These are phyloP conservation scores for Collybia mongolica DNA, from an alignment of 768 basidiomycete genomes.

Conservation along the genomic window DNA sequence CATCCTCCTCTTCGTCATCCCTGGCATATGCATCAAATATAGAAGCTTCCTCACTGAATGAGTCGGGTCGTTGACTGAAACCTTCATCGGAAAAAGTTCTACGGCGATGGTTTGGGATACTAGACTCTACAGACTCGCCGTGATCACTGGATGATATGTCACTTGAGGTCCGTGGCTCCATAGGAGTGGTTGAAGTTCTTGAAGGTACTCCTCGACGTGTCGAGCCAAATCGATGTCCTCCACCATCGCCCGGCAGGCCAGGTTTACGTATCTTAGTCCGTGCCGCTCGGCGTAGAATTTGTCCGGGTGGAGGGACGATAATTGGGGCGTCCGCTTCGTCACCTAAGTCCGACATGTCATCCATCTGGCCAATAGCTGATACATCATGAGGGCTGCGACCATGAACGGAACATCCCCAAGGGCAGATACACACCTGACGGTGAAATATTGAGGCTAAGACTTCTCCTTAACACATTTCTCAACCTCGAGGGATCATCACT, in stretches of 20 bases:
- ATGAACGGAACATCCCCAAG: slow-evolving; percentile 6
- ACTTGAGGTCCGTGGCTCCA: slow-evolving; percentile 61
- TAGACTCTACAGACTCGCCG: slow-evolving; percentile 46
- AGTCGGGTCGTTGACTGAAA: slow-evolving; percentile 53
- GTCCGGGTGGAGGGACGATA: slow-evolving; percentile 84
- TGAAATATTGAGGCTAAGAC: slow-evolving; percentile 83
- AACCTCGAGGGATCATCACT: slow-evolving; percentile 82
- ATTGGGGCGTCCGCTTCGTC: slow-evolving; percentile 92
- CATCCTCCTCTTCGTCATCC: slow-evolving; percentile 53
- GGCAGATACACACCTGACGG: slow-evolving; percentile 69
- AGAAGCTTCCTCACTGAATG: slow-evolving; percentile 76
- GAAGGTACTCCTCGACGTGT: slow-evolving; percentile 35
- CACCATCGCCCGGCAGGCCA: slow-evolving; percentile 70
- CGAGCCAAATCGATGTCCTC: slow-evolving; percentile 78
- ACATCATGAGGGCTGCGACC: slow-evolving; percentile 13
- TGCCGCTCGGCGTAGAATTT: slow-evolving; percentile 87
- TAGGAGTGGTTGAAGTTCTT: slow-evolving; percentile 23
- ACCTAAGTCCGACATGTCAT: slow-evolving; percentile 61
- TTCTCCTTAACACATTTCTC: slow-evolving; percentile 77
- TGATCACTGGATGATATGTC: slow-evolving; percentile 74
- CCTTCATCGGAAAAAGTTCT: slow-evolving; percentile 50
- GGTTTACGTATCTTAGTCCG: slow-evolving; percentile 95
- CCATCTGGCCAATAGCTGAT: slow-evolving; percentile 65
- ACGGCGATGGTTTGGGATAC: slow-evolving; percentile 30
- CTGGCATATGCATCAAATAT: slow-evolving; percentile 84